Conservation (phyloP, 164 flowering plant species). For the Tetracentron sinense region DNA sequence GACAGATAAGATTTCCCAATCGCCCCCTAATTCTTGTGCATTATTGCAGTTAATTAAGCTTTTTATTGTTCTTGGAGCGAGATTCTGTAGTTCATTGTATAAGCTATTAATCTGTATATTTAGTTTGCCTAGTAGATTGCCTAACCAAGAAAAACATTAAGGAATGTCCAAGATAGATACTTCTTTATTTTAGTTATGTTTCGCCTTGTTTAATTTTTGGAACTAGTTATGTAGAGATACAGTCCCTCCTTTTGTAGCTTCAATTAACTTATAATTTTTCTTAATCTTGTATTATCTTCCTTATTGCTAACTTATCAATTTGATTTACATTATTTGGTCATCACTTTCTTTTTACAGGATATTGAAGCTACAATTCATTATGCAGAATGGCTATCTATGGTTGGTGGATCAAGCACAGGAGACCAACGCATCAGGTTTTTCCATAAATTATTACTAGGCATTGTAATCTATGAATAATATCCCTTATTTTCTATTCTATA, state of each 20-base stretch:
- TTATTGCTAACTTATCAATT: slow-evolving; percentile 6
- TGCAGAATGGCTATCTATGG: slow-evolving; percentile 99
- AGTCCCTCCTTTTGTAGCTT: neutral
- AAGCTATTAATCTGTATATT: neutral
- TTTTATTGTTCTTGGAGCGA: neutral
- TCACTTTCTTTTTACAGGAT: slow-evolving; percentile 61
- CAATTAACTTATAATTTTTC: neutral
- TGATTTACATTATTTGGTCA: slow-evolving; percentile 26
- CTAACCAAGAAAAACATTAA: neutral
- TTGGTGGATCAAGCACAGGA: slow-evolving; percentile 96
- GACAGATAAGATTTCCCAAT: too few species aligned
- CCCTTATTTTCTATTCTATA: neutral
- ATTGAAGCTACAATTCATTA: slow-evolving; percentile 99
- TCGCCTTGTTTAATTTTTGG: neutral
- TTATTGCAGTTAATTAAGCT: neutral
- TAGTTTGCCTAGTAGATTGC: neutral
- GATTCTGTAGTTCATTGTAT: neutral
- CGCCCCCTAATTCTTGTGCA: neutral
- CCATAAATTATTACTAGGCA: neutral
- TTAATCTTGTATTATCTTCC: neutral
- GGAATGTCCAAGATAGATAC: too few species aligned
- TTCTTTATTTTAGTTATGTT: neutral
- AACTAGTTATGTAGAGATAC: neutral
- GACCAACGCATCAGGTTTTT: slow-evolving; percentile 82
- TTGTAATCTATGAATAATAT: too few species aligned